Evolutionary conservation across 1,139 yeast species (phyloP).

Genomic region (Yamadazyma blattariae): DNA sequence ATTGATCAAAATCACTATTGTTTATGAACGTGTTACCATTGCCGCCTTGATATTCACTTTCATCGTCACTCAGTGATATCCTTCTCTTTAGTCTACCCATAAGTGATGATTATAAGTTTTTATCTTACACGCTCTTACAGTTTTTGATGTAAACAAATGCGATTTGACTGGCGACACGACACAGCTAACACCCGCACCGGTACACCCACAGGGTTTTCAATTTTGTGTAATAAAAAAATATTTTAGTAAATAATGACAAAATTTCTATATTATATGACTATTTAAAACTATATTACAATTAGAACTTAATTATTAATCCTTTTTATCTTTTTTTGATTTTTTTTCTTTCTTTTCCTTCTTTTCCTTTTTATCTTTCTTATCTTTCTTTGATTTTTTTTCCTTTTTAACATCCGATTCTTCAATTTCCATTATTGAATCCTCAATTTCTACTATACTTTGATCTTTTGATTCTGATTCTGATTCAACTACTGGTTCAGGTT

Average conservation of each 20-base stretch:
- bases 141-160: conserved; percentile 7
- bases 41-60: conserved; percentile 12
- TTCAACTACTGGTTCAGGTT: background rate
- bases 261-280: too few relatives aligned
- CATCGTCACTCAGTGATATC: conserved; percentile 14
- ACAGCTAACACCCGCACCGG: background rate
- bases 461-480: conserved; percentile 10
- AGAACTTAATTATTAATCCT: too few relatives aligned
- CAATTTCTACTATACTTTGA: conserved; percentile 6
- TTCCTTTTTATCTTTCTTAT: conserved; percentile 14
- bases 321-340: conserved; percentile 3
- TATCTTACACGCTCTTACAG: conserved; percentile 2
- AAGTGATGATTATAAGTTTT: background rate
- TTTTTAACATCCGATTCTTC: conserved; percentile 13
- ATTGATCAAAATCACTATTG: conserved; percentile 39
- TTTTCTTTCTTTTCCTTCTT: conserved; percentile 3
- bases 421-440: conserved; percentile 7
- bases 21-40: conserved; percentile 30
- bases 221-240: too few relatives aligned
- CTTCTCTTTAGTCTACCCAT: conserved; percentile 12
- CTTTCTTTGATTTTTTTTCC: conserved; percentile 11
- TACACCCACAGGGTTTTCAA: background rate
- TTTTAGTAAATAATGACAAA: too few relatives aligned
- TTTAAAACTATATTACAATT: too few relatives aligned
- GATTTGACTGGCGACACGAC: background rate